These are phyloP conservation scores for Pichia sp. DNA, from an alignment of 1,139 yeast genomes.

Conservation along the genomic window DNA sequence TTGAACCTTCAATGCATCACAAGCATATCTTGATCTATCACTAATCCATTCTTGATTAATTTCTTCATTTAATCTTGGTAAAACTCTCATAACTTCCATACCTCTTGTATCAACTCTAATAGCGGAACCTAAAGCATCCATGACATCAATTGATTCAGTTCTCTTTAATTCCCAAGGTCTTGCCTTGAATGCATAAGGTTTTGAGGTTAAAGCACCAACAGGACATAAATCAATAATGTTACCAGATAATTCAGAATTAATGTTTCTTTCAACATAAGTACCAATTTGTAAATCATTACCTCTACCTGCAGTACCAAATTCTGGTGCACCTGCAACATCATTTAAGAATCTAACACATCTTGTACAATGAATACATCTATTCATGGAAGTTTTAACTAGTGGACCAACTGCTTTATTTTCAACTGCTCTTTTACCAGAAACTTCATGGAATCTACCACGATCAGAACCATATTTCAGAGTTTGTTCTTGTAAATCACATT, in stretches of 20 bases:
- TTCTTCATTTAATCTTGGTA: constrained; percentile 83
- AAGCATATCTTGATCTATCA: constrained; percentile 81
- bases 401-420: constrained; percentile 92
- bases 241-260: constrained; percentile 82
- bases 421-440: constrained; percentile 81
- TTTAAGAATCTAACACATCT: constrained; percentile 87
- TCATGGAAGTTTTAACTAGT: constrained; percentile 83
- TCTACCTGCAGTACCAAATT: constrained; percentile 82
- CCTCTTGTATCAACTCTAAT: constrained; percentile 85
- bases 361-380: constrained; percentile 90
- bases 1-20: constrained; percentile 83
- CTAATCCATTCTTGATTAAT: constrained; percentile 90
- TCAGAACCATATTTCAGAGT: constrained; percentile 78
- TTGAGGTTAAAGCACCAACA: constrained; percentile 85
- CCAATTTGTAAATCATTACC: constrained; percentile 93
- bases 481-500: constrained; percentile 89
- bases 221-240: constrained; percentile 87
- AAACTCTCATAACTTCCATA: constrained; percentile 79
- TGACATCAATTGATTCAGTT: constrained; percentile 81
- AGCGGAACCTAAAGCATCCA: constrained; percentile 80
- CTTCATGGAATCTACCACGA: constrained; percentile 78
- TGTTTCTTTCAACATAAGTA: constrained; percentile 78
- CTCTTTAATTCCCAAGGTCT: constrained; percentile 93
- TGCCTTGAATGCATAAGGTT: constrained; percentile 86
- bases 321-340: constrained; percentile 92